Evolutionary conservation across 148 eudicot species (phyloP).

Genomic region (Rheum nobile): DNA sequence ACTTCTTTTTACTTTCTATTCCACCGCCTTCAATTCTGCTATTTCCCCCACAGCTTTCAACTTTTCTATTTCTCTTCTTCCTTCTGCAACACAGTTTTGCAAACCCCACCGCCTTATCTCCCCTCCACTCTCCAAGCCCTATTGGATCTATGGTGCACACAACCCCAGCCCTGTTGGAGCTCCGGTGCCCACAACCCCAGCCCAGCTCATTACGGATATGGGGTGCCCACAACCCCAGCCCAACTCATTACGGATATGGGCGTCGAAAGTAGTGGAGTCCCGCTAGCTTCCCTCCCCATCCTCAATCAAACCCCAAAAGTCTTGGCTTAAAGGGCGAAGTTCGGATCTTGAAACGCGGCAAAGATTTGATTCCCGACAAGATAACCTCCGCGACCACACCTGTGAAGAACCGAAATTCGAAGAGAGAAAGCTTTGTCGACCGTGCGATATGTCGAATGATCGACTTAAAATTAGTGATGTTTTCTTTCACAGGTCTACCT

Average conservation of each 20-base stretch:
- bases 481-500: no score
- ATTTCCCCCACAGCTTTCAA: no score
- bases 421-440: background rate
- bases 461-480: no score
- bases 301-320: background rate
- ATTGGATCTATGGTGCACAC: no score
- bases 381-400: background rate
- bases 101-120: background rate
- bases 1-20: no score
- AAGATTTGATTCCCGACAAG: conserved; percentile 5
- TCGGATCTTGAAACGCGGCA: conserved; percentile 29
- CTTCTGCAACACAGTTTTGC: no score
- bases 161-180: no score
- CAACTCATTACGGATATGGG: no score
- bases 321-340: conserved; percentile 12
- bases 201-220: background rate
- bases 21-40: no score
- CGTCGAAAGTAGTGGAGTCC: conserved; percentile 11
- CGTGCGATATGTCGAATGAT: no score
- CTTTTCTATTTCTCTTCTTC: no score
- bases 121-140: background rate
- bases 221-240: no score
- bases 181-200: background rate
- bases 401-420: background rate
- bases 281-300: background rate